phyloP scores from a whole-genome alignment of 169 alveolate genomes.

The Eimeria brunetti region DNA sequence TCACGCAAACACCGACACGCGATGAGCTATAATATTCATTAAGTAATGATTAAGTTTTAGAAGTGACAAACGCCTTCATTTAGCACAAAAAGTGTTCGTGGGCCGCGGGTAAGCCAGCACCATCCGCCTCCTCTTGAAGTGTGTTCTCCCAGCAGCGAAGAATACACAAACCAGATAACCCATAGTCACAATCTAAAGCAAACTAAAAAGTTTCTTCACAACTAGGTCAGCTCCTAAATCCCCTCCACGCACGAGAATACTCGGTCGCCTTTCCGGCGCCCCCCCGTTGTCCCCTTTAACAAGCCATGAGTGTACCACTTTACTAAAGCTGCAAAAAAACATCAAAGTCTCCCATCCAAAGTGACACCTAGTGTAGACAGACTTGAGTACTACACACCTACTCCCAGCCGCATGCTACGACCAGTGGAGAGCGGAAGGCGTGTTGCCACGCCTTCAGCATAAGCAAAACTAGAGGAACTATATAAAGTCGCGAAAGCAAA shows the following conservation, averaged over 20 bases:
- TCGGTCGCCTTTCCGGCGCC: too few relatives aligned
- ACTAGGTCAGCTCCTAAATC: neutral
- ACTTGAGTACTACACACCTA: neutral
- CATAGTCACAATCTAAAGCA: neutral
- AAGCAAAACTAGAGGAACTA: neutral
- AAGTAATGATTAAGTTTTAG: too few relatives aligned
- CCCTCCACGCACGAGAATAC: too few relatives aligned
- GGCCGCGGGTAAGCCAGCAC: neutral
- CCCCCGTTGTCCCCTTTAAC: too few relatives aligned
- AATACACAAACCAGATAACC: neutral
- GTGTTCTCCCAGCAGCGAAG: neutral
- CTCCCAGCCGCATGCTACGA: too few relatives aligned
- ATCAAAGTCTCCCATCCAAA: neutral
- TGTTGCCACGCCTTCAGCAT: neutral
- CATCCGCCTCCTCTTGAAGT: neutral
- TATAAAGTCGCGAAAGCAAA: neutral
- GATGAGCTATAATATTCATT: neutral
- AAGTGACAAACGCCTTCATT: too few relatives aligned
- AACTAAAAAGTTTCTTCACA: neutral
- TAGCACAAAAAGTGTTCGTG: too few relatives aligned
- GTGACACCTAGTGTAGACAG: neutral
- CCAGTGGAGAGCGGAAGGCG: neutral
- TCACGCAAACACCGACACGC: too few relatives aligned
- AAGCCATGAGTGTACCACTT: neutral
- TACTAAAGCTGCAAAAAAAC: neutral